Conservation (phyloP, 2,329 filamentous ascomycete genomes). For the Penicillium paneum region DNA sequence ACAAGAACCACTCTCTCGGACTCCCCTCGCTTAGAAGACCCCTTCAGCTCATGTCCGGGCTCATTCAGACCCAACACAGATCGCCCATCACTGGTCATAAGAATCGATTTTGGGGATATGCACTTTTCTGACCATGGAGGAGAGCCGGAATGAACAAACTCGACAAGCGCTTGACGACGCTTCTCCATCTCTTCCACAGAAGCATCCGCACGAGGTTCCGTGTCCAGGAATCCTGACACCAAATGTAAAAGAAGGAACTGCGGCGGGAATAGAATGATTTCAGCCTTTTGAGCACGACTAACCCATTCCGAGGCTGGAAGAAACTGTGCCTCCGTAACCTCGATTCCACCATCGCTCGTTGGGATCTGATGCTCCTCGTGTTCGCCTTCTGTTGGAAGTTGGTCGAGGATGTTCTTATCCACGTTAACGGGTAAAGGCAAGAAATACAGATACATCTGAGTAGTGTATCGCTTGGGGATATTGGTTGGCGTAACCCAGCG, state of each 20-base stretch:
- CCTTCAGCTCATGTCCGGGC: constrained; percentile 56
- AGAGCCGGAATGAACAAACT: constrained; percentile 48
- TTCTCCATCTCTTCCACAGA: constrained; percentile 30
- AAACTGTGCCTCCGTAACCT: constrained; percentile 75
- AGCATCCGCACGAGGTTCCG: constrained; percentile 25
- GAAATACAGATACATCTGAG: constrained; percentile 96
- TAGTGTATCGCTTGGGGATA: constrained; percentile 75
- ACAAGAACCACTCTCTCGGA: constrained; percentile 56
- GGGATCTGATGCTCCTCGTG: constrained; percentile 64
- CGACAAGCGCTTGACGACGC: constrained; percentile 46
- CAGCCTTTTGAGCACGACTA: constrained; percentile 56
- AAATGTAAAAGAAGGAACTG: constrained; percentile 65
- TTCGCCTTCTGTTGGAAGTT: constrained; percentile 40
- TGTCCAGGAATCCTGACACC: constrained; percentile 49
- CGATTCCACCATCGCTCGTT: constrained; percentile 66
- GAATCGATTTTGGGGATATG: constrained; percentile 45
- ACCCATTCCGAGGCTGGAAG: constrained; percentile 69
- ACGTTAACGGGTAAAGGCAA: constrained; percentile 58
- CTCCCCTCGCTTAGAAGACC: constrained; percentile 48
- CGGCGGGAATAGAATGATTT: constrained; percentile 85
- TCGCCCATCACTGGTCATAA: constrained; percentile 45
- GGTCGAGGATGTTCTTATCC: constrained; percentile 29
- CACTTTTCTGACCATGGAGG: constrained; percentile 49
- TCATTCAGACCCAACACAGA: constrained; percentile 53
- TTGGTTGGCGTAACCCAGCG: constrained; percentile 81